These are phyloP conservation scores for Lanmaoa rubissima DNA, from an alignment of 768 basidiomycete genomes.

Conservation along the genomic window DNA sequence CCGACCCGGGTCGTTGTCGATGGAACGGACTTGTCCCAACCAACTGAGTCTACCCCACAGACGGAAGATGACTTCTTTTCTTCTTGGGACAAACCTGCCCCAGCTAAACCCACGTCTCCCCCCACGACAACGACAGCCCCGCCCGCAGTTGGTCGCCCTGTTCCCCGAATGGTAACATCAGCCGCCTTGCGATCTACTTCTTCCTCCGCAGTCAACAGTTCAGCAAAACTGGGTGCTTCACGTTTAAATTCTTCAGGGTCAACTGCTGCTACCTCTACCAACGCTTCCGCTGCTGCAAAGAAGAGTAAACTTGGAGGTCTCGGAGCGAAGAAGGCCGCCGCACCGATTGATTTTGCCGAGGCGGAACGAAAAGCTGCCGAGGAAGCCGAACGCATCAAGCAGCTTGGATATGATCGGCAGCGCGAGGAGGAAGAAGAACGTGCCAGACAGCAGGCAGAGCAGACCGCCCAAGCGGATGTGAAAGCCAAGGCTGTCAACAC, in stretches of 20 bases:
- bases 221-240: conserved; percentile 41
- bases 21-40: conserved; percentile 54
- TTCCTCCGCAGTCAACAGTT: conserved; percentile 26
- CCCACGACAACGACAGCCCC: conserved; percentile 51
- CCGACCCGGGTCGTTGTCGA: conserved; percentile 80
- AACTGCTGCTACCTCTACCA: conserved; percentile 27
- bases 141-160: conserved; percentile 56
- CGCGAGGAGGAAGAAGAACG: conserved; percentile 83
- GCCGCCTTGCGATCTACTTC: conserved; percentile 54
- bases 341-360: conserved; percentile 88
- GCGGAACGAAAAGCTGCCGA: conserved; percentile 88
- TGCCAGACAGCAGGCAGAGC: conserved; percentile 60
- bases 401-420: conserved; percentile 87
- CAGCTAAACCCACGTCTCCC: conserved; percentile 52
- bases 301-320: conserved; percentile 74
- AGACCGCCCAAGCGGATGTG: conserved; percentile 29
- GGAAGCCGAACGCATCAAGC: conserved; percentile 89
- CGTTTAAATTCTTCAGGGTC: conserved; percentile 43
- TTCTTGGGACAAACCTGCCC: conserved; percentile 86
- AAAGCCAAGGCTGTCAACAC: conserved; percentile 31
- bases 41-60: conserved; percentile 41
- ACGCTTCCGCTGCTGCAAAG: conserved; percentile 41
- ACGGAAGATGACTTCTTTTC: conserved; percentile 94
- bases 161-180: conserved; percentile 65
- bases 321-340: conserved; percentile 83